A percentile compares a stretch with the other conserved stretches of the same genome.
Conservation (phyloP, 1,284 basidiomycete genomes). For the Trichosporon faecale region DNA sequence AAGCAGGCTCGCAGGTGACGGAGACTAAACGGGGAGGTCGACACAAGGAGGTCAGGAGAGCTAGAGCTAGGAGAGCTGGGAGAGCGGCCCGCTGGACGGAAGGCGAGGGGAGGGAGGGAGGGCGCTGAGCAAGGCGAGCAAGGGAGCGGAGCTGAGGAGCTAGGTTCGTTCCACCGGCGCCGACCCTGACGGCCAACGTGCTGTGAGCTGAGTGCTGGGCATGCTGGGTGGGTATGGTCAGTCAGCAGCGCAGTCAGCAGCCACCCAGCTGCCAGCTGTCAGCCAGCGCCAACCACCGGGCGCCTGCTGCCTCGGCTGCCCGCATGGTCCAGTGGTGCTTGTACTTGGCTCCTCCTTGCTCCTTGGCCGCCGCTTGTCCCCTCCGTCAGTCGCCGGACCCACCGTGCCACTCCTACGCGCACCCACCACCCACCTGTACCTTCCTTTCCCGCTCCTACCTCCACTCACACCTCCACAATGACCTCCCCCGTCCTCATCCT, state of each 20-base stretch:
- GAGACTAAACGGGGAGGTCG: conserved; percentile 9
- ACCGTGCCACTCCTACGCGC: not conserved
- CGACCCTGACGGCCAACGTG: not conserved
- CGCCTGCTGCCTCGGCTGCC: not conserved
- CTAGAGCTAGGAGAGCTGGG: not conserved
- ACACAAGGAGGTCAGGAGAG: conserved; percentile 5
- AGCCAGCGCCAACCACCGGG: not conserved
- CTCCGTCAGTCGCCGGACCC: not conserved
- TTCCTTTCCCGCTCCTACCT: not conserved
- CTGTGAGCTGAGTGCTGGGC: too few relatives aligned
- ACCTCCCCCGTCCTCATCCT: conserved; percentile 42
- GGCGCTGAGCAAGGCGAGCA: not conserved
- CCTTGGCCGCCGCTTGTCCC: not conserved
- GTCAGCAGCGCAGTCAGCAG: not conserved
- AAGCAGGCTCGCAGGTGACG: not conserved
- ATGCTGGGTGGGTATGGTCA: not conserved
- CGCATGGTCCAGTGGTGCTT: too few relatives aligned
- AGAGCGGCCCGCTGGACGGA: not conserved
- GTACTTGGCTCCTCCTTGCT: too few relatives aligned
- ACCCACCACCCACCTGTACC: not conserved
- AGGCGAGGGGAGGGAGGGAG: too few relatives aligned
- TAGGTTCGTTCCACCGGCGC: conserved; percentile 6
- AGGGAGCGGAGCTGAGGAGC: conserved; percentile 4
- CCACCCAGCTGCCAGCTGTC: too few relatives aligned
- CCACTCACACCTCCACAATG: not conserved